Percentiles rank a stretch among this genome's conserved stretches.
Evolutionary conservation across 805 yeast genomes (phyloP).

Genomic region (Suhomyces xylopsoci): DNA sequence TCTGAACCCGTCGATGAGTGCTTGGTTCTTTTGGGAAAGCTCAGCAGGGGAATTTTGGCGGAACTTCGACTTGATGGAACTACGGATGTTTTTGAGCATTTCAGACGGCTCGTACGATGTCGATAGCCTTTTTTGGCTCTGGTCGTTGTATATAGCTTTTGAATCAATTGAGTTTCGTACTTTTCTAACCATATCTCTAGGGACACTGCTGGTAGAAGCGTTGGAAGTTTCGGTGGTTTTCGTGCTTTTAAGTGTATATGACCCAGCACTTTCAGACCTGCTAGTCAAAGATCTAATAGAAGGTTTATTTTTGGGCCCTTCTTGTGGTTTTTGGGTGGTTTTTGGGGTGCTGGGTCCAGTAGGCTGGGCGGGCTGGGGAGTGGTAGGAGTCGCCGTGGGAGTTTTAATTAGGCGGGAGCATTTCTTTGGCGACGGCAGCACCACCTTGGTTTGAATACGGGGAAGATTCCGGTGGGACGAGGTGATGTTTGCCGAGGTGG

Average conservation of each 20-base stretch:
- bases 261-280: not conserved
- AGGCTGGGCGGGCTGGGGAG: not conserved
- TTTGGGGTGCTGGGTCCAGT: not conserved
- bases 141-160: constrained; percentile 11
- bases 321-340: not conserved
- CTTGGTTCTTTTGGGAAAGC: constrained; percentile 16
- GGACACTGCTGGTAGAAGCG: constrained; percentile 6
- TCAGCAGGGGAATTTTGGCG: constrained; percentile 15
- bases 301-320: not conserved
- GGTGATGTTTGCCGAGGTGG: constrained; percentile 1
- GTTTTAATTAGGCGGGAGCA: not conserved
- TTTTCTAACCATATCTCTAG: constrained; percentile 24
- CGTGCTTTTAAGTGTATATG: not conserved
- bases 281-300: not conserved
- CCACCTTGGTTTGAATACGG: constrained; percentile 3
- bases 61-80: constrained; percentile 29
- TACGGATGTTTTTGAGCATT: constrained; percentile 29
- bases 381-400: no score
- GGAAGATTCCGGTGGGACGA: not conserved
- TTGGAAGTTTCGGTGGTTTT: constrained; percentile 1
- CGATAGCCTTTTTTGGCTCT: constrained; percentile 11
- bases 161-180: constrained; percentile 25
- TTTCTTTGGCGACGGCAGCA: not conserved
- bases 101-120: constrained; percentile 24
- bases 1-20: constrained; percentile 30